Conservation (phyloP, 1,139 yeast species). For the Scheffersomyces cryptocercus region DNA sequence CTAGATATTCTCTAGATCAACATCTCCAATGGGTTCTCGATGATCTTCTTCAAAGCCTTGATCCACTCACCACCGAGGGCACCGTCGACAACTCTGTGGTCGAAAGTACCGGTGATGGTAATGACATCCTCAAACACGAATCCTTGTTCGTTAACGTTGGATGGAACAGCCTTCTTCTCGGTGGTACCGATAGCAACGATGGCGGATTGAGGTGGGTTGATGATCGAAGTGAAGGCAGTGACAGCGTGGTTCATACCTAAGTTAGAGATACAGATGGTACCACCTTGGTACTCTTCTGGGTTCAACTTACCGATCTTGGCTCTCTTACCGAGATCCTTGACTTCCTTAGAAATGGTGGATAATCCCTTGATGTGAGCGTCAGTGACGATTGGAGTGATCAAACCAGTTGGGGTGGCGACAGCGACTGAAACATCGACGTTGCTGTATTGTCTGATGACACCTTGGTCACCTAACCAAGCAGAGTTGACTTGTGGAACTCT, state of each 20-base stretch:
- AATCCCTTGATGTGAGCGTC: constrained; percentile 88
- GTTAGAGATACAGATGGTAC: constrained; percentile 97
- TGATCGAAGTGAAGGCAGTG: constrained; percentile 87
- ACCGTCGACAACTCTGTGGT: constrained; percentile 97
- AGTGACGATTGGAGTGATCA: constrained; percentile 92
- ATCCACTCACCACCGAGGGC: constrained; percentile 98
- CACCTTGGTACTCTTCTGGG: constrained; percentile 99
- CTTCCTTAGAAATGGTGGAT: constrained; percentile 73
- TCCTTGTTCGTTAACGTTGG: constrained; percentile 86
- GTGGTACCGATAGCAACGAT: constrained; percentile 93
- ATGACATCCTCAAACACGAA: constrained; percentile 89
- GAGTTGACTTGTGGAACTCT: constrained; percentile 95
- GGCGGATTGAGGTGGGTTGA: constrained; percentile 96
- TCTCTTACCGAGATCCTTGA: constrained; percentile 93
- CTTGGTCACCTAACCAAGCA: constrained; percentile 87
- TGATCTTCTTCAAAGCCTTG: constrained; percentile 83
- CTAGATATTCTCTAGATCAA: constrained; percentile 54
- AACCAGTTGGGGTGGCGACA: constrained; percentile 96
- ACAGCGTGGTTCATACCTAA: constrained; percentile 98
- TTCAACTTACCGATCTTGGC: constrained; percentile 90
- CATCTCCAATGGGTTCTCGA: constrained; percentile 96
- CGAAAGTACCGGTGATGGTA: constrained; percentile 93
- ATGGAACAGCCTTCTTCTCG: constrained; percentile 91
- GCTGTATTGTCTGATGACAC: constrained; percentile 87
- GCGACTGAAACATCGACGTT: constrained; percentile 97